Percentiles rank a stretch among this genome's conserved stretches.
phyloP scores from a whole-genome alignment of 768 basidiomycete species.

The Mycena vulgaris region DNA sequence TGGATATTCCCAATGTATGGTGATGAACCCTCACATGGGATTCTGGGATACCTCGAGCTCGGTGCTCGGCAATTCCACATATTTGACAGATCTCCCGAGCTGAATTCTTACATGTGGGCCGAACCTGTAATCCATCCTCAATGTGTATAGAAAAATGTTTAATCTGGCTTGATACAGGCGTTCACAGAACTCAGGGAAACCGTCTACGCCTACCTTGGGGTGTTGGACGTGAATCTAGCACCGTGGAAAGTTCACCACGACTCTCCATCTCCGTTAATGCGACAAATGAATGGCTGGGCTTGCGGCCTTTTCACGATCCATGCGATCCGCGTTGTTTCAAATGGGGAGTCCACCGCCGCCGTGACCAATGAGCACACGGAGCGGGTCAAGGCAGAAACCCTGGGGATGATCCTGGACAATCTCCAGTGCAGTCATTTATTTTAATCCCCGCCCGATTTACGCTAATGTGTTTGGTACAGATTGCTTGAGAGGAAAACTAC shows the following conservation, averaged over 20 bases:
- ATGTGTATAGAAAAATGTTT: background rate
- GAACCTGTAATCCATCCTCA: background rate
- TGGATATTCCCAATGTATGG: constrained; percentile 24
- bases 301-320: too few species aligned
- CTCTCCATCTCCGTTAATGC: background rate
- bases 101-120: constrained; percentile 1
- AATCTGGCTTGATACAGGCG: background rate
- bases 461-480: too few species aligned
- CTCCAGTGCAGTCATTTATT: too few species aligned
- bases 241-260: background rate
- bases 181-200: constrained; percentile 6
- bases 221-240: background rate
- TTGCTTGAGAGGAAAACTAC: too few species aligned
- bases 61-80: constrained; percentile 5
- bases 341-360: background rate
- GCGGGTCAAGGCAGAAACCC: background rate
- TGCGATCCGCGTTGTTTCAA: constrained; percentile 6
- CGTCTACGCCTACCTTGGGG: background rate
- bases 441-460: too few species aligned
- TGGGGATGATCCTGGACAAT: background rate
- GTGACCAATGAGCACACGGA: background rate
- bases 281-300: constrained; percentile 21
- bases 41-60: constrained; percentile 18
- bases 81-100: constrained; percentile 16
- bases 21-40: background rate